phyloP scores from a whole-genome alignment of 2,329 filamentous ascomycete genomes.

The Xylaria arbuscula region DNA sequence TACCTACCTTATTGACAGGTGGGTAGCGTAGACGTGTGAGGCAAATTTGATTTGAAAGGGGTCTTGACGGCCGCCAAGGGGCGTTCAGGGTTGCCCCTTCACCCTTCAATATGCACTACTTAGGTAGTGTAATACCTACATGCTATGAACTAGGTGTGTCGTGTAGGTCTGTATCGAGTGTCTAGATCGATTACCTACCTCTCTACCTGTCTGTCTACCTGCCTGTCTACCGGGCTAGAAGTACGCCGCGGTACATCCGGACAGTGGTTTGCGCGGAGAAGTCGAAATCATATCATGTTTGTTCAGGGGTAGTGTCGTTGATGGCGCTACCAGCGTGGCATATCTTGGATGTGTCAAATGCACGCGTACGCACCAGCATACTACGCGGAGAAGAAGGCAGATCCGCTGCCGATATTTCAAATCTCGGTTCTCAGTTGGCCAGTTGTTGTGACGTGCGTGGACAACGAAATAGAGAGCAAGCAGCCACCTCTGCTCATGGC shows the following conservation, averaged over 20 bases:
- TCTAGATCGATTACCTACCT: neutral
- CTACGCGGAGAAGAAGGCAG: neutral
- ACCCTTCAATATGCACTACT: neutral
- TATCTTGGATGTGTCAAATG: slow-evolving; percentile 4
- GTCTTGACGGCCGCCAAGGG: slow-evolving; percentile 20
- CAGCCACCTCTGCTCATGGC: neutral
- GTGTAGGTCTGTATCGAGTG: slow-evolving; percentile 19
- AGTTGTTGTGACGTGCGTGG: neutral
- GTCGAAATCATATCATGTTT: slow-evolving; percentile 35
- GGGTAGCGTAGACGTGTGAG: neutral
- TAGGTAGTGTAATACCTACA: neutral
- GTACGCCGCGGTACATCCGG: slow-evolving; percentile 6
- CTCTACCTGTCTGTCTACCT: neutral
- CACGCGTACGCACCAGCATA: no score
- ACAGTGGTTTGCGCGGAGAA: slow-evolving; percentile 2
- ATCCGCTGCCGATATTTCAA: slow-evolving; percentile 28
- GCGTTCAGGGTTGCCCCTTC: slow-evolving; percentile 4
- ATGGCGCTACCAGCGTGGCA: slow-evolving; percentile 7
- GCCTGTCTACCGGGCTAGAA: no score
- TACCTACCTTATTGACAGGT: neutral
- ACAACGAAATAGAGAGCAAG: slow-evolving; percentile 3
- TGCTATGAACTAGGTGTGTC: neutral
- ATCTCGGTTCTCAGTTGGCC: slow-evolving; percentile 1
- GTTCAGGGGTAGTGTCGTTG: slow-evolving; percentile 5
- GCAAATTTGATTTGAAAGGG: slow-evolving; percentile 16